phyloP scores from a whole-genome alignment of 805 yeast genomes.

The Yamadazyma kitorensis region DNA sequence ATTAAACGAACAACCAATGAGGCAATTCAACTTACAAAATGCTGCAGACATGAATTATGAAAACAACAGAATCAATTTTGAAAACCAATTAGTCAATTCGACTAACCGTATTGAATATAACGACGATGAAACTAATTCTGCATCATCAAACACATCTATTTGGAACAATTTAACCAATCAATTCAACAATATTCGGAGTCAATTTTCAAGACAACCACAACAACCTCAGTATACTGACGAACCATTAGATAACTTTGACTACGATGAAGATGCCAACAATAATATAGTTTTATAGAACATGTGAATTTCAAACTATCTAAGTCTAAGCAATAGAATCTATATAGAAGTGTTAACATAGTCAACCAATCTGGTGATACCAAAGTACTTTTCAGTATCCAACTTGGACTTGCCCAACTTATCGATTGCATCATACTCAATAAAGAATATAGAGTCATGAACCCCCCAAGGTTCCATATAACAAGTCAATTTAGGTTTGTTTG shows the following conservation, averaged over 20 bases:
- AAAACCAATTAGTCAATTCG: constrained; percentile 11
- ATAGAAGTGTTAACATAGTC: no score
- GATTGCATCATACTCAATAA: constrained; percentile 21
- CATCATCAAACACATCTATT: constrained; percentile 10
- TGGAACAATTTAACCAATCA: constrained; percentile 18
- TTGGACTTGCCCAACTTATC: constrained; percentile 7
- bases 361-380: constrained; percentile 13
- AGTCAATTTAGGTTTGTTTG: constrained; percentile 18
- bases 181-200: constrained; percentile 8
- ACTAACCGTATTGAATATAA: constrained; percentile 22
- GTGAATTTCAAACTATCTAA: no score
- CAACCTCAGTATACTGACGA: constrained; percentile 21
- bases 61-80: constrained; percentile 23
- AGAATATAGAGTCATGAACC: constrained; percentile 28
- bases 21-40: constrained; percentile 25
- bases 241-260: constrained; percentile 27
- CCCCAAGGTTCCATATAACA: constrained; percentile 37
- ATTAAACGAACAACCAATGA: constrained; percentile 17
- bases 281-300: constrained; percentile 25
- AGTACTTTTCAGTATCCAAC: constrained; percentile 9
- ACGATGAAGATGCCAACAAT: constrained; percentile 36
- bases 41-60: constrained; percentile 30
- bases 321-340: no score
- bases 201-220: constrained; percentile 1
- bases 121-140: constrained; percentile 12